A percentile compares a stretch with the other conserved stretches of the same genome.
Conservation (phyloP, 352 stramenopile genomes). For the Globisporangium solare region DNA sequence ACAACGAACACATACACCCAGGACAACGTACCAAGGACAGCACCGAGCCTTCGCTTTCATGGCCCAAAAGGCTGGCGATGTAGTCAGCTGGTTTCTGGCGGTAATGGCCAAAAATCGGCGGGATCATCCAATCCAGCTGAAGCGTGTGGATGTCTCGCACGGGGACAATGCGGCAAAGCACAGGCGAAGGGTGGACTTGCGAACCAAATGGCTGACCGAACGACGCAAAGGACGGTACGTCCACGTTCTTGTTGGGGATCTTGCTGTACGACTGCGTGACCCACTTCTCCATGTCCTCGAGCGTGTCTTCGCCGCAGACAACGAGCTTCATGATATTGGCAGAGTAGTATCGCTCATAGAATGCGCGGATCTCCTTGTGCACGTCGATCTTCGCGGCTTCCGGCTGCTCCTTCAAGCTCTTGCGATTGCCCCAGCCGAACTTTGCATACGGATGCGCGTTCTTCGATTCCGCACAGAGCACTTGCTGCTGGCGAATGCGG, state of each 20-base stretch:
- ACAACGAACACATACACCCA: background rate
- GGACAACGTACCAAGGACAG: constrained; percentile 52
- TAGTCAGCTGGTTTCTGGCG: constrained; percentile 78
- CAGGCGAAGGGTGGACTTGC: constrained; percentile 24
- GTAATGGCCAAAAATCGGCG: constrained; percentile 59
- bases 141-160: constrained; percentile 78
- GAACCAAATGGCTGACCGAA: constrained; percentile 51
- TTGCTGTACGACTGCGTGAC: constrained; percentile 53
- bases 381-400: constrained; percentile 44
- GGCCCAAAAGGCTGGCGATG: constrained; percentile 69
- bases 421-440: constrained; percentile 85
- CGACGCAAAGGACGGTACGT: constrained; percentile 33
- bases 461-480: constrained; percentile 60
- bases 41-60: constrained; percentile 82
- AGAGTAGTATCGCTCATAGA: constrained; percentile 73
- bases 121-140: constrained; percentile 76
- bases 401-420: constrained; percentile 55
- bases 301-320: constrained; percentile 63
- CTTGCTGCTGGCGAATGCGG: constrained; percentile 65
- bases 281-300: constrained; percentile 69
- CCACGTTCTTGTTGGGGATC: constrained; percentile 56
- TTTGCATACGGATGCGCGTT: constrained; percentile 63
- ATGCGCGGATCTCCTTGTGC: constrained; percentile 47
- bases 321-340: constrained; percentile 85
- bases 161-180: constrained; percentile 66